Percentiles rank a stretch among this genome's conserved stretches.
These are phyloP conservation scores for Aspergillus conjunctus DNA, from an alignment of 495 filamentous ascomycete species.

Conservation along the genomic window DNA sequence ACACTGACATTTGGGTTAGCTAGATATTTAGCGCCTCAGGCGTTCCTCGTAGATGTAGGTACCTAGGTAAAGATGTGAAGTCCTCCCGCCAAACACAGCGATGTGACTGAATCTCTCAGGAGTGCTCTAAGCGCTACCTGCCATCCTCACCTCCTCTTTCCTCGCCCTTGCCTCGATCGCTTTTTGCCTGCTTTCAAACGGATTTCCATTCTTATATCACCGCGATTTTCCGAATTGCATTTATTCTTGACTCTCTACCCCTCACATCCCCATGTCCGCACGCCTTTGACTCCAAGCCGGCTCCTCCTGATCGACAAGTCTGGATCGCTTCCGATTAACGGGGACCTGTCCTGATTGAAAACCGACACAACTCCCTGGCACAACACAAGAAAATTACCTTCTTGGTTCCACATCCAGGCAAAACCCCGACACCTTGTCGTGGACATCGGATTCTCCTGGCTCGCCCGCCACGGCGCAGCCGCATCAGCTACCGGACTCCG, in stretches of 20 bases:
- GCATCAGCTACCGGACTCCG: slow-evolving; percentile 45
- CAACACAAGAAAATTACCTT: neutral
- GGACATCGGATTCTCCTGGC: slow-evolving; percentile 61
- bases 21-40: too few species aligned
- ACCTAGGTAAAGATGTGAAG: slow-evolving; percentile 1
- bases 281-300: slow-evolving; percentile 13
- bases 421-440: slow-evolving; percentile 65
- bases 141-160: slow-evolving; percentile 25
- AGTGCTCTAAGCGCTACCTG: slow-evolving; percentile 26
- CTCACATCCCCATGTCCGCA: slow-evolving; percentile 14
- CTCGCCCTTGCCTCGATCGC: slow-evolving; percentile 23
- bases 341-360: slow-evolving; percentile 1
- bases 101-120: slow-evolving; percentile 7
- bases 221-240: neutral
- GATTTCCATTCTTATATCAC: slow-evolving; percentile 19
- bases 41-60: slow-evolving; percentile 7
- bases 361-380: slow-evolving; percentile 1
- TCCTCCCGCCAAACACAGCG: neutral
- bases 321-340: slow-evolving; percentile 33
- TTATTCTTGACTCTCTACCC: slow-evolving; percentile 1
- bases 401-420: slow-evolving; percentile 3
- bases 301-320: slow-evolving; percentile 40
- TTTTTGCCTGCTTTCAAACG: slow-evolving; percentile 4
- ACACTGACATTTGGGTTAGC: too few species aligned
- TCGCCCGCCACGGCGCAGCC: slow-evolving; percentile 66